Evolutionary conservation across 768 basidiomycete genomes (phyloP).

Genomic region (Boletales sp.): DNA sequence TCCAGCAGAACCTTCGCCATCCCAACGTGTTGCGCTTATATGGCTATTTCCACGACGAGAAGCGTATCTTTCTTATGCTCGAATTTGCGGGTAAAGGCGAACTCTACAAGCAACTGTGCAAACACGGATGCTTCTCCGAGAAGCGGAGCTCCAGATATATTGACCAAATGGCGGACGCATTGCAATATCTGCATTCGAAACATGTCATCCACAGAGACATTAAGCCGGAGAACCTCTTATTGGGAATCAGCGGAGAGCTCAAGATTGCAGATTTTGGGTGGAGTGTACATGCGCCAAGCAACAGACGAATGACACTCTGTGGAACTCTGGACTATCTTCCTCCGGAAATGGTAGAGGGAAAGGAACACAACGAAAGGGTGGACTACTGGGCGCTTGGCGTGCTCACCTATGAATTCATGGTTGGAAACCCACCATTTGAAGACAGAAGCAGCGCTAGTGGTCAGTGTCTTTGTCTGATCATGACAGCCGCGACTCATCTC

Average conservation of each 20-base stretch:
- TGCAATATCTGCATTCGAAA: conserved; percentile 87
- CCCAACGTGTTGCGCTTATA: conserved; percentile 92
- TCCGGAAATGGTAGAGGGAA: conserved; percentile 96
- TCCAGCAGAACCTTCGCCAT: conserved; percentile 93
- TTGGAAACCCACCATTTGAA: conserved; percentile 84
- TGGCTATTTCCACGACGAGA: conserved; percentile 97
- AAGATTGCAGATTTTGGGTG: conserved; percentile 99
- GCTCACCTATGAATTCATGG: conserved; percentile 92
- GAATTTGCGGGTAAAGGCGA: conserved; percentile 98
- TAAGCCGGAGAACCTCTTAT: conserved; percentile 94
- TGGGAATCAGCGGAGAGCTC: conserved; percentile 93
- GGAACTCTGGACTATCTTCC: conserved; percentile 97
- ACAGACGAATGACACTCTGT: conserved; percentile 85
- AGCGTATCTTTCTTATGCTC: conserved; percentile 96
- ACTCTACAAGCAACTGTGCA: conserved; percentile 91
- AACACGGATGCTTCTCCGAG: conserved; percentile 84
- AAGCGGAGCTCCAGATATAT: conserved; percentile 86
- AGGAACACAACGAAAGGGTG: conserved; percentile 85
- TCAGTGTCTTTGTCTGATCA: conserved; percentile 32
- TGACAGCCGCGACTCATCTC: conserved; percentile 6
- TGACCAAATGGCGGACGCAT: conserved; percentile 96
- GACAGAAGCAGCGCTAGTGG: conserved; percentile 75
- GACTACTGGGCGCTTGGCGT: conserved; percentile 98
- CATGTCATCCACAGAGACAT: conserved; percentile 99
- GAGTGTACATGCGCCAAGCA: conserved; percentile 94